Evolutionary conservation across 495 filamentous ascomycete genomes (phyloP).

Genomic region (Beverwykella pulmonaria): DNA sequence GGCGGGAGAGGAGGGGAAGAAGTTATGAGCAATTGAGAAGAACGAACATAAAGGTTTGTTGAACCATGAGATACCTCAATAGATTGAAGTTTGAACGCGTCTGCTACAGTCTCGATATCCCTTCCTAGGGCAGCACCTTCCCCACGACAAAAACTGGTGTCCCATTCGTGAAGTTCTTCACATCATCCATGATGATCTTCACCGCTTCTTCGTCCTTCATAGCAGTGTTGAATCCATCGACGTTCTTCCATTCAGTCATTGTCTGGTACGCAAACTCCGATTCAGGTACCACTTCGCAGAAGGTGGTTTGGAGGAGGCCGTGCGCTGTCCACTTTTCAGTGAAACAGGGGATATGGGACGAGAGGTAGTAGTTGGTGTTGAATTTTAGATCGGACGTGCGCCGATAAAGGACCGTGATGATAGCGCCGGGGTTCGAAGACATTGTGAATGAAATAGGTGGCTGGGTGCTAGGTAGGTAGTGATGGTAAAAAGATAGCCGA

Average conservation of each 20-base stretch:
- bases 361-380: constrained; percentile 20
- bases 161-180: constrained; percentile 21
- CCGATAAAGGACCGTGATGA: constrained; percentile 13
- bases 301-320: background rate
- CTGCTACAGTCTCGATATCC: background rate
- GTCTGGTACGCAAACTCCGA: constrained; percentile 4
- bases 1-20: background rate
- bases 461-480: no score
- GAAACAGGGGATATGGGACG: constrained; percentile 7
- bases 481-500: no score
- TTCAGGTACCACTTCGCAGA: background rate
- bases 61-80: no score
- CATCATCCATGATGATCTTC: constrained; percentile 8
- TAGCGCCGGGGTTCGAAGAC: constrained; percentile 10
- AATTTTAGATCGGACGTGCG: constrained; percentile 14
- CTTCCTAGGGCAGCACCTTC: constrained; percentile 1
- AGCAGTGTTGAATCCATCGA: constrained; percentile 5
- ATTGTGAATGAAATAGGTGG: background rate
- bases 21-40: no score
- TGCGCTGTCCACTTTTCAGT: background rate
- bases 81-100: no score
- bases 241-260: constrained; percentile 9
- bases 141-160: constrained; percentile 20
- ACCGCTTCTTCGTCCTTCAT: background rate
- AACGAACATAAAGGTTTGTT: no score